phyloP scores from a whole-genome alignment of 306 rosid genomes.

The Psophocarpus tetragonolobus region DNA sequence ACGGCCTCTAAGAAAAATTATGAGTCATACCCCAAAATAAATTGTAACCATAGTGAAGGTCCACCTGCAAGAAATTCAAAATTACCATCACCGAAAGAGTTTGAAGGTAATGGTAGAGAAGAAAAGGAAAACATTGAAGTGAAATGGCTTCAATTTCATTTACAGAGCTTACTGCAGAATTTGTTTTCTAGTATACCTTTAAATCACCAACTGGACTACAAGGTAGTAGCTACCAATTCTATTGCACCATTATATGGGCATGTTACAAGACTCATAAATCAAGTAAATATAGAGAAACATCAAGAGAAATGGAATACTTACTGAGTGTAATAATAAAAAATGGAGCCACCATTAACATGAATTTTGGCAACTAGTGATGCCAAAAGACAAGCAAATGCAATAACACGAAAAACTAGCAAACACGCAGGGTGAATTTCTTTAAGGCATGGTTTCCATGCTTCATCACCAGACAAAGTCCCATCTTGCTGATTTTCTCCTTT shows the following conservation, averaged over 20 bases:
- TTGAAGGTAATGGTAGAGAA: not conserved
- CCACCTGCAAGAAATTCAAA: constrained; percentile 66
- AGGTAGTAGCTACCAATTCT: not conserved
- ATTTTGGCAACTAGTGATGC: constrained; percentile 49
- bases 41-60: constrained; percentile 70
- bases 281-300: not conserved
- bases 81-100: constrained; percentile 24
- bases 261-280: not conserved
- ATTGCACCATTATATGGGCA: not conserved
- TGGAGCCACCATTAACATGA: constrained; percentile 38
- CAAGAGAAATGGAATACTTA: constrained; percentile 46
- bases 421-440: constrained; percentile 63
- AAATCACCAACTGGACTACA: constrained; percentile 1
- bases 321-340: constrained; percentile 75
- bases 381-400: constrained; percentile 56
- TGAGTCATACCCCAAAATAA: constrained; percentile 68
- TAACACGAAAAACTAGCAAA: constrained; percentile 61
- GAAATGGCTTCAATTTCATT: constrained; percentile 14
- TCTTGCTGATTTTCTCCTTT: constrained; percentile 49
- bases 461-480: constrained; percentile 37
- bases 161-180: not conserved
- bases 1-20: constrained; percentile 29
- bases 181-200: not conserved
- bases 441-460: constrained; percentile 81
- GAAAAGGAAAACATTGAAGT: constrained; percentile 22